These are phyloP conservation scores for Domatiomyces globalis DNA, from an alignment of 2,329 filamentous ascomycete genomes.

Conservation along the genomic window DNA sequence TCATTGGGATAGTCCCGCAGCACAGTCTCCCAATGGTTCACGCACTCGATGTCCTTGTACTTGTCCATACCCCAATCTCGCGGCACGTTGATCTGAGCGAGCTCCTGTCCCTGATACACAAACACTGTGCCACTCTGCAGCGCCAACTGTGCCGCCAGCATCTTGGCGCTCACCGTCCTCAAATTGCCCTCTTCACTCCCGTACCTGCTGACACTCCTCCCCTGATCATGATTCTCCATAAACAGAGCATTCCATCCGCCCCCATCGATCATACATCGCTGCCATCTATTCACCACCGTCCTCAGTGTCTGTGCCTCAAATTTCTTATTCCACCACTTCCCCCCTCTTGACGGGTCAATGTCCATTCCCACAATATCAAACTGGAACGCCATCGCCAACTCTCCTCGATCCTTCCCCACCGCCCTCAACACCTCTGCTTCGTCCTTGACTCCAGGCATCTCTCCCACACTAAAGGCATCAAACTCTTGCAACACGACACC, in stretches of 20 bases:
- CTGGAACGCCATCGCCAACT: conserved; percentile 58
- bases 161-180: conserved; percentile 35
- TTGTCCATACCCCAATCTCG: conserved; percentile 35
- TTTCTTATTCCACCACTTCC: conserved; percentile 34
- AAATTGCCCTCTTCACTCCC: not conserved
- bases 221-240: conserved; percentile 51
- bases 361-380: conserved; percentile 53
- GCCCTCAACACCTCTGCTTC: conserved; percentile 44
- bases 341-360: conserved; percentile 27
- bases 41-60: conserved; percentile 29
- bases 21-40: conserved; percentile 33
- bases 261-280: conserved; percentile 37
- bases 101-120: conserved; percentile 48
- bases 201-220: conserved; percentile 41
- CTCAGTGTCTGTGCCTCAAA: conserved; percentile 39
- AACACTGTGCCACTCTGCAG: conserved; percentile 41
- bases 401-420: conserved; percentile 39
- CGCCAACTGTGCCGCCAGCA: conserved; percentile 38
- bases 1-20: conserved; percentile 2
- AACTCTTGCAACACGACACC: conserved; percentile 43
- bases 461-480: conserved; percentile 56
- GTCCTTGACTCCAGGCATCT: conserved; percentile 51
- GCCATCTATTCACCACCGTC: conserved; percentile 35
- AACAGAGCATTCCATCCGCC: conserved; percentile 45
- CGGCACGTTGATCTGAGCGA: conserved; percentile 46